Evolutionary conservation across 345 rosid genomes (phyloP), one percentile per base, ranked within the genome.

Genomic region (Eucalyptus paniculata): DNA sequence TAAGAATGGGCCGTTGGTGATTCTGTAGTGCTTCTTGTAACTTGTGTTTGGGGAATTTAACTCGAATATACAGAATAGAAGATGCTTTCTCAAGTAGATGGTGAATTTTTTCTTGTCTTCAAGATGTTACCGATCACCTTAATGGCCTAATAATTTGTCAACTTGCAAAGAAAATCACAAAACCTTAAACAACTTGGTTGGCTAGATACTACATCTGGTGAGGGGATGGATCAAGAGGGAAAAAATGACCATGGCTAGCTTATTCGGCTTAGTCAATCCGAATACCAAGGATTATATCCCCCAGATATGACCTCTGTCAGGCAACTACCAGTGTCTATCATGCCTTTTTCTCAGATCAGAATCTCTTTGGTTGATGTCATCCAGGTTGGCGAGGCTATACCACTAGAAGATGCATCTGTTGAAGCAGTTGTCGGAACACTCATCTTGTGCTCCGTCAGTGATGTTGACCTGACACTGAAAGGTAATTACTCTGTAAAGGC

Each of bases 361-460:
- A 86, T 47, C 53, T 28, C 87, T 86, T 47, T 86, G 87, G 58
- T 30, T 50, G 87, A 86, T 49, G 16, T 50, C 40, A 16, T 19
- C 87, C 96, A 96, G 99, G 95, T 96, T 87, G 97, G 95, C 62
- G 99, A 97, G 91, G 93, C 96, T 72, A 90, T 97, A 92, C 99
- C 99, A 37, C 87, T 96, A 19, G 81, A 88, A 26, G 97, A 97
- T 90, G 93, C 94, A 88, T 96, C 99, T 10, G 96, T 96, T 89
- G 97, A 97, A 92, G 97, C 97, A 54, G 97, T 95, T 30, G 91
- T 97, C 9, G 99, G 99, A 82, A 97, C 99, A 82, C 96, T 96
- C 2, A 96, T 97, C 34, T 91, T 97, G 40, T 97, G 99, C 91
- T 97, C 99, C 4, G 99, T 97, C 87, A 26, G 93, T 53, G 94